Conservation (phyloP, 441 rosid genomes). For the Adansonia gregorii region DNA sequence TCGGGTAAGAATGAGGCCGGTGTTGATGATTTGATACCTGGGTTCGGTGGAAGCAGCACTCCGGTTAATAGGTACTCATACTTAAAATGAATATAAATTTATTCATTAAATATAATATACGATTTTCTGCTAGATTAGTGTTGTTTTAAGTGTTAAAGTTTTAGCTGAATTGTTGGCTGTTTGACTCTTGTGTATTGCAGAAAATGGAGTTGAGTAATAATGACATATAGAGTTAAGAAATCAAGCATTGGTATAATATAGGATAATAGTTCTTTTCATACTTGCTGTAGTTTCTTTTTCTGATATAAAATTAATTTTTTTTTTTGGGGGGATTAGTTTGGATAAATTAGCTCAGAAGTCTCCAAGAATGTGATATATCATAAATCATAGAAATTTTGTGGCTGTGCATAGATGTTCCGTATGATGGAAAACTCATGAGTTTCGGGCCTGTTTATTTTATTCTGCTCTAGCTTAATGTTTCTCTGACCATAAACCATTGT, state of each 20-base stretch:
- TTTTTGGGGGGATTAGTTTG: not conserved
- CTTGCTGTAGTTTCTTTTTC: not conserved
- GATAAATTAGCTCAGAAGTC: not conserved
- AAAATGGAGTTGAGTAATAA: constrained; percentile 8
- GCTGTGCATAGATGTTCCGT: not conserved
- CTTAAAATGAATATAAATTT: constrained; percentile 10
- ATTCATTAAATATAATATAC: not conserved
- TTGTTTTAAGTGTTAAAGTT: constrained; percentile 16
- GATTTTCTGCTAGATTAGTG: constrained; percentile 22
- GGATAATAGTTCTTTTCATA: not conserved
- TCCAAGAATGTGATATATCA: not conserved
- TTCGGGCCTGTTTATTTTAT: not conserved
- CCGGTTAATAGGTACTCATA: constrained; percentile 50
- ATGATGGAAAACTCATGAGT: not conserved
- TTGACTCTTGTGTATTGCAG: constrained; percentile 1
- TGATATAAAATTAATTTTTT: not conserved
- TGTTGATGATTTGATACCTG: constrained; percentile 71
- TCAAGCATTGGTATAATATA: not conserved
- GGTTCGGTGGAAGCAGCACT: constrained; percentile 57
- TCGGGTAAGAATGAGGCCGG: constrained; percentile 38
- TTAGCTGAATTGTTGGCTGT: constrained; percentile 3
- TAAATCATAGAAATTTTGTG: not conserved
- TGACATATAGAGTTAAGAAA: not conserved
- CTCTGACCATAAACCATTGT: not conserved
- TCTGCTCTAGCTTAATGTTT: not conserved